phyloP scores from a whole-genome alignment of 805 yeast genomes.

The Metschnikowia henanensis region DNA sequence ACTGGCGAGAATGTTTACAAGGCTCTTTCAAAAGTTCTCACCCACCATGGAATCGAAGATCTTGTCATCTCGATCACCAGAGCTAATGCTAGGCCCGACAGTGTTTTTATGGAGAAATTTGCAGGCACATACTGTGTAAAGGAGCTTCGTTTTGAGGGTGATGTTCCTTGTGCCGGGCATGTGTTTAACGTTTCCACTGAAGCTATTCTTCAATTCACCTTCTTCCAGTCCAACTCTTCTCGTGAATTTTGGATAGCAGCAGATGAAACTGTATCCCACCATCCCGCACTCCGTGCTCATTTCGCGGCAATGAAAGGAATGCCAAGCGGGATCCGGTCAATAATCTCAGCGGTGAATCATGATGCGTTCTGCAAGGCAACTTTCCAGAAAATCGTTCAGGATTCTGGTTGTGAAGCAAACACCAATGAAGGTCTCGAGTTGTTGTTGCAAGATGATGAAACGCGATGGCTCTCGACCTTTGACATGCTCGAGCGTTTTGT shows the following conservation, averaged over 20 bases:
- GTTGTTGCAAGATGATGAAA: not conserved
- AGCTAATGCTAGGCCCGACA: not conserved
- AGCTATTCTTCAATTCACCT: not conserved
- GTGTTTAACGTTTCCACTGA: not conserved
- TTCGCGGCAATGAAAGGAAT: no score
- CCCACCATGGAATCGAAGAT: not conserved
- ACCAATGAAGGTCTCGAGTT: not conserved
- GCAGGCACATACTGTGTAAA: not conserved
- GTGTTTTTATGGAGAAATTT: not conserved
- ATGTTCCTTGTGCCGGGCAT: slow-evolving; percentile 3
- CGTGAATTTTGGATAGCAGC: not conserved
- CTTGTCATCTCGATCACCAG: slow-evolving; percentile 2
- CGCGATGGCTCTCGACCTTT: not conserved
- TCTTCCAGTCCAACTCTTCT: not conserved
- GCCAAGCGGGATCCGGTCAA: no score
- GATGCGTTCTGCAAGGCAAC: not conserved
- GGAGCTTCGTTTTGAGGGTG: not conserved
- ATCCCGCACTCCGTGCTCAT: no score
- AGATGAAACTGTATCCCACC: not conserved
- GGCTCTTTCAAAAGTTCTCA: no score
- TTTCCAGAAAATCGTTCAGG: not conserved
- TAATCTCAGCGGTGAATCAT: no score
- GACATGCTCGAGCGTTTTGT: not conserved
- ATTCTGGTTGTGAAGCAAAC: not conserved
- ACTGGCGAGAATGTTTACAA: no score